Conservation (phyloP, 73 alveolate species). For the Durusdinium trenchii region DNA sequence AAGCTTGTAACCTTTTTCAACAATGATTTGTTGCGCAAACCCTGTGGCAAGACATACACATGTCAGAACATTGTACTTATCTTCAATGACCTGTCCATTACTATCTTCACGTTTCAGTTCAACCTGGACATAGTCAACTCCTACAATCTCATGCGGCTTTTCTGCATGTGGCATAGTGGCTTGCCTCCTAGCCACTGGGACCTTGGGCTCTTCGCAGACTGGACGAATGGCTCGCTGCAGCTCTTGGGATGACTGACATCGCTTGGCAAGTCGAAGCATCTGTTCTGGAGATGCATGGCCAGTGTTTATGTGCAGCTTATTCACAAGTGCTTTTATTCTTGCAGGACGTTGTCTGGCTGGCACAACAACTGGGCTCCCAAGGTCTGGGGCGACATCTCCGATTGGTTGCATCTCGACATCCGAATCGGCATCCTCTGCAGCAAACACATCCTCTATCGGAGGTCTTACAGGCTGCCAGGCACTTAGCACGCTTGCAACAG, state of each 20-base stretch:
- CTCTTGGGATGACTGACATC: not conserved
- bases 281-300: not conserved
- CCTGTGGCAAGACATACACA: not conserved
- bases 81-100: not conserved
- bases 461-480: no score
- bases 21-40: not conserved
- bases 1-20: not conserved
- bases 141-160: not conserved
- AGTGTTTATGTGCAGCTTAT: not conserved
- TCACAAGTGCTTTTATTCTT: not conserved
- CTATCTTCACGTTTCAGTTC: constrained; percentile 10
- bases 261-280: constrained; percentile 31
- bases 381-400: not conserved
- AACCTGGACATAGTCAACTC: constrained; percentile 30
- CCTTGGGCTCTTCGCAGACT: constrained; percentile 24
- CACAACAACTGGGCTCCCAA: no score
- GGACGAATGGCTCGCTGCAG: not conserved
- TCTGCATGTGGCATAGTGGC: constrained; percentile 9
- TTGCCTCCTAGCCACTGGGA: not conserved
- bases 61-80: not conserved
- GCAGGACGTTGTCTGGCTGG: not conserved
- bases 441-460: not conserved
- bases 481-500: not conserved
- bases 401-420: not conserved
- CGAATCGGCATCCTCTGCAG: not conserved